A percentile compares a stretch with the other conserved stretches of the same genome.
Evolutionary conservation across 2,329 filamentous ascomycete species (phyloP).

Genomic region (Fusarium tuaranense): DNA sequence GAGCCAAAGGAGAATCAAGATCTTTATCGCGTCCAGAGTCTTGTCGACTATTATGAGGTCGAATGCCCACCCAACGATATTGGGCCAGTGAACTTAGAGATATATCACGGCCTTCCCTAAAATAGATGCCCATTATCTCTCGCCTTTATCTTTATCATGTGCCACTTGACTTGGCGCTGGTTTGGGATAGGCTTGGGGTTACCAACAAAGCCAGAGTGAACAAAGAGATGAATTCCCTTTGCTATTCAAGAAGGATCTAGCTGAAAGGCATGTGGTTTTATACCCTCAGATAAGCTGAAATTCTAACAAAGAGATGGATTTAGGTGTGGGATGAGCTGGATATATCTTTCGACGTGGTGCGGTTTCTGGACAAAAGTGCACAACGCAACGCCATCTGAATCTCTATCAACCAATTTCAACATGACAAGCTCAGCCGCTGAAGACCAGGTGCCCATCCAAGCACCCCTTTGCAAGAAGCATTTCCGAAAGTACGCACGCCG

Average conservation of each 20-base stretch:
- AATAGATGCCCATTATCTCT: background rate
- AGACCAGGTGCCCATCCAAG: background rate
- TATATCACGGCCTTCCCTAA: background rate
- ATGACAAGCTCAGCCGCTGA: background rate
- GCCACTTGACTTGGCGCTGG: background rate
- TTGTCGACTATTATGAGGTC: background rate
- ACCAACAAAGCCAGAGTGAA: background rate
- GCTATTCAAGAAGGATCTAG: too few species aligned
- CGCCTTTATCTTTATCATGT: background rate
- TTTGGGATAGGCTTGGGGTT: background rate
- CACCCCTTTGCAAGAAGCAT: slow-evolving; percentile 15
- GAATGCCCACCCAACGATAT: background rate
- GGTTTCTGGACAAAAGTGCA: background rate
- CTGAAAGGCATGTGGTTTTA: background rate
- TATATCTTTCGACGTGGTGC: background rate
- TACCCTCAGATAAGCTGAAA: background rate
- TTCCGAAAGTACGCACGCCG: background rate
- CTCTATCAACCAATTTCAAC: background rate
- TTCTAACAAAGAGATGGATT: background rate
- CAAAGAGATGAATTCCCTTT: background rate
- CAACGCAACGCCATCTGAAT: background rate
- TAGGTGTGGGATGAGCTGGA: background rate
- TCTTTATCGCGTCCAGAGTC: background rate
- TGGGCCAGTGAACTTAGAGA: background rate
- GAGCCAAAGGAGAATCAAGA: background rate